A percentile compares a stretch with the other conserved stretches of the same genome.
Evolutionary conservation across 2,329 filamentous ascomycete genomes (phyloP).

Genomic region (Fusarium mexicanum): DNA sequence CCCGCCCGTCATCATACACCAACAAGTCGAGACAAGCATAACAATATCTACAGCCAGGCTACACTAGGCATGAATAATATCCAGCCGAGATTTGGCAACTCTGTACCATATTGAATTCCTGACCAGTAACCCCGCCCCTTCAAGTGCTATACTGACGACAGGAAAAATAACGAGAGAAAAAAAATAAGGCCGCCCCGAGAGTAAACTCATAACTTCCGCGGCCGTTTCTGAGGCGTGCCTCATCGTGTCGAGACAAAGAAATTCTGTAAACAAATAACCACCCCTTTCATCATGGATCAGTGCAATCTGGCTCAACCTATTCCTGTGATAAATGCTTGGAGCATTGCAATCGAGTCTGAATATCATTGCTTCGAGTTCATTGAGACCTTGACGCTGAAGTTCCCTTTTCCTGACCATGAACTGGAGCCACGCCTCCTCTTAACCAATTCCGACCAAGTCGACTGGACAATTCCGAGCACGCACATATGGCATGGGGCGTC

Average conservation of each 20-base stretch:
- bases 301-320: conserved; percentile 2
- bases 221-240: conserved; percentile 11
- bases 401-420: conserved; percentile 1
- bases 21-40: conserved; percentile 37
- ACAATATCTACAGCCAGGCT: conserved; percentile 40
- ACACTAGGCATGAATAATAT: conserved; percentile 13
- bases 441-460: conserved; percentile 1
- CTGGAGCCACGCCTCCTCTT: conserved; percentile 7
- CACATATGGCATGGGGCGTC: conserved; percentile 4
- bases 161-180: not conserved
- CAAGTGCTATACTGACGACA: conserved; percentile 14
- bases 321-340: not conserved
- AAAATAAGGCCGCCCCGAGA: conserved; percentile 7
- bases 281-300: conserved; percentile 30
- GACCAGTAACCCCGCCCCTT: not conserved
- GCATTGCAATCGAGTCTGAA: not conserved
- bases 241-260: conserved; percentile 19
- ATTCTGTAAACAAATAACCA: conserved; percentile 18
- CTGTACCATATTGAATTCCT: conserved; percentile 3
- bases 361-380: conserved; percentile 9
- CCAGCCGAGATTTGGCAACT: not conserved
- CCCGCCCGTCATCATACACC: conserved; percentile 41
- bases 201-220: conserved; percentile 8
- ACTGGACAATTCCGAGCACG: not conserved
- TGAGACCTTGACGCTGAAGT: conserved; percentile 9